Evolutionary conservation across 352 stramenopile species (phyloP).

Genomic region (Chrysophaeum taylorii): DNA sequence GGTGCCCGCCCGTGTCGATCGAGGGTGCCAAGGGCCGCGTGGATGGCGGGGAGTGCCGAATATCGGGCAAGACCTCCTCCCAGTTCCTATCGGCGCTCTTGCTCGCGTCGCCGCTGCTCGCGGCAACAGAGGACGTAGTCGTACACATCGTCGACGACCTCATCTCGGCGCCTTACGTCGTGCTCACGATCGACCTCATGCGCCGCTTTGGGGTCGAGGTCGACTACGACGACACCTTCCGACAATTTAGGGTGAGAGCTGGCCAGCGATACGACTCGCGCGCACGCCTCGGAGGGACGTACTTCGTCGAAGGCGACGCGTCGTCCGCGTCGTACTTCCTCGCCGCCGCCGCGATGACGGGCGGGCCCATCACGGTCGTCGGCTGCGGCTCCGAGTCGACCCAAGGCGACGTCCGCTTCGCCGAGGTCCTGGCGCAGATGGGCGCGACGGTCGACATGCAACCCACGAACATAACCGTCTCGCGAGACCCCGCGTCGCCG

Average conservation of each 20-base stretch:
- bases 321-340: slow-evolving; percentile 92
- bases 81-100: slow-evolving; percentile 93
- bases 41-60: slow-evolving; percentile 53
- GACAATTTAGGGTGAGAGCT: slow-evolving; percentile 22
- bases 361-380: slow-evolving; percentile 78
- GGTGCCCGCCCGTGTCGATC: slow-evolving; percentile 59
- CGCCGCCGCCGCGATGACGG: slow-evolving; percentile 87
- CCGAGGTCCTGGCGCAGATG: slow-evolving; percentile 71
- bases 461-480: slow-evolving; percentile 62
- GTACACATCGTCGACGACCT: slow-evolving; percentile 92
- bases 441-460: slow-evolving; percentile 59
- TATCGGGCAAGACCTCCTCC: slow-evolving; percentile 84
- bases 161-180: slow-evolving; percentile 91
- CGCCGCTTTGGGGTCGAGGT: slow-evolving; percentile 85
- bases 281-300: slow-evolving; percentile 22
- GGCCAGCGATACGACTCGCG: slow-evolving; percentile 57
- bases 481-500: slow-evolving; percentile 42
- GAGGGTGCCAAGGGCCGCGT: slow-evolving; percentile 31
- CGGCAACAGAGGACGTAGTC: slow-evolving; percentile 52
- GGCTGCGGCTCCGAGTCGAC: slow-evolving; percentile 82
- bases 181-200: slow-evolving; percentile 95
- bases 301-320: slow-evolving; percentile 85
- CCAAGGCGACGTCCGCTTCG: slow-evolving; percentile 88
- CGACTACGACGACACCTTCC: slow-evolving; percentile 51
- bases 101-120: slow-evolving; percentile 75